These are phyloP conservation scores for Solanum arcanum DNA, from an alignment of 257 asterid species.

Conservation along the genomic window DNA sequence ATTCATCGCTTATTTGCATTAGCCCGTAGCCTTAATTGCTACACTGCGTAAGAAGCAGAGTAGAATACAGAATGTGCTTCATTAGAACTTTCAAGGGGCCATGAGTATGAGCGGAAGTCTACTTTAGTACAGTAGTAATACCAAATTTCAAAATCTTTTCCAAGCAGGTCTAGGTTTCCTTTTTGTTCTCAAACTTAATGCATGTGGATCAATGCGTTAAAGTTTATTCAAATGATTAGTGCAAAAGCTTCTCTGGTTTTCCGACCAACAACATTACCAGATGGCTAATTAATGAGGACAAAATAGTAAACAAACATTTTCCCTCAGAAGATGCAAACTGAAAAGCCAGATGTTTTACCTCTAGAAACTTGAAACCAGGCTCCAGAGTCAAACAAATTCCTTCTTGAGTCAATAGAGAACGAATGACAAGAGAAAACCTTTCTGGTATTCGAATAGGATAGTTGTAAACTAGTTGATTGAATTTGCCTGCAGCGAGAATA, in stretches of 20 bases:
- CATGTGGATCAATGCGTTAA: not conserved
- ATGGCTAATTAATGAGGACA: not conserved
- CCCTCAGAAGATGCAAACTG: not conserved
- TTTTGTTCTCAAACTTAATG: not conserved
- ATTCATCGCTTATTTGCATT: not conserved
- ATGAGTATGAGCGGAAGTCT: not conserved
- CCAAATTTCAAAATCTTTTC: not conserved
- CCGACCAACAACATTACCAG: not conserved
- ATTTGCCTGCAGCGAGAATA: constrained; percentile 53
- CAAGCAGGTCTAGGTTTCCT: not conserved
- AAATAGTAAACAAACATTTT: not conserved
- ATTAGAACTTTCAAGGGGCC: not conserved
- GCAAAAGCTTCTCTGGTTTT: not conserved
- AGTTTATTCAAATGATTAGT: not conserved
- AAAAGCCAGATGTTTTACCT: constrained; percentile 39
- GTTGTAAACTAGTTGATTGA: constrained; percentile 91
- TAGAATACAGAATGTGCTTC: not conserved
- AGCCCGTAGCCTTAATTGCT: not conserved
- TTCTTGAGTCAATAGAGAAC: constrained; percentile 96
- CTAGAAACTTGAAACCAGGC: constrained; percentile 92
- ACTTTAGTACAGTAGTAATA: not conserved
- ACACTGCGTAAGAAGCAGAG: not conserved
- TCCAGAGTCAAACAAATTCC: constrained; percentile 93
- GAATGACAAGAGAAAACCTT: constrained; percentile 97
- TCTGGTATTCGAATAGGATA: constrained; percentile 97